Evolutionary conservation across 495 filamentous ascomycete genomes (phyloP), one percentile per base, ranked within the genome.

Genomic region (Viridothelium virens): DNA sequence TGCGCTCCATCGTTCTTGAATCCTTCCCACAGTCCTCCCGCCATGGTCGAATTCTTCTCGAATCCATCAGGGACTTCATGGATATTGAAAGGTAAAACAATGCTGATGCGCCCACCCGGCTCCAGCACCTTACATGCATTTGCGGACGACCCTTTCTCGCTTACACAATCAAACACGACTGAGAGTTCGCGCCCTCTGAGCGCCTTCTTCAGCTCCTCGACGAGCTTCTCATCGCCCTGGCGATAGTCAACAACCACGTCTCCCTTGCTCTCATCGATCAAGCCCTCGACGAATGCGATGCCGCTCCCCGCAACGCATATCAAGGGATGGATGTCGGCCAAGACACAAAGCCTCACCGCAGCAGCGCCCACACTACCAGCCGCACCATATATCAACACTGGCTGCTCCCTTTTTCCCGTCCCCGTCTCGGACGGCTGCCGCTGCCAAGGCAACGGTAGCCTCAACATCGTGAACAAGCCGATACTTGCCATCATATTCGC

Each of bases 161-260:
- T 59, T 2, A 59, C 53, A 36, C 53, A 59, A 36, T 68, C 66
- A 38, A 65, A 66, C 18, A 63, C 66, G 39, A 66, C 47, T 44
- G 62, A 38, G 3, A 67, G 62, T 31, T 50, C 18, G 4, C 48
- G 39, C 9, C 64, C 61, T 1, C 11, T n/a, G 12, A 79, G 69
- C 2, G 74, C 75, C 4, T 70, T 69, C 39, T 76, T 74, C 46
- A 81, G 70, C 2, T 68, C 69, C 18, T 71, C 37, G 3, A 65
- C 63, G 10, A 73, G 44, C 3, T 68, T 72, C 6, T 79, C 76
- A 33, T 78, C 71, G 16, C 75, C 75, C 46, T 73, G 67, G 12
- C 77, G 76, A 64, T 80, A 81, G 69, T 79, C 79, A 56, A 81
- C 68, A 38, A 81, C 72, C 53, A 72, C 65, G 63, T 78, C 74